These are phyloP conservation scores for Curvularia verruculosa DNA, from an alignment of 2,329 filamentous ascomycete species.

Conservation along the genomic window DNA sequence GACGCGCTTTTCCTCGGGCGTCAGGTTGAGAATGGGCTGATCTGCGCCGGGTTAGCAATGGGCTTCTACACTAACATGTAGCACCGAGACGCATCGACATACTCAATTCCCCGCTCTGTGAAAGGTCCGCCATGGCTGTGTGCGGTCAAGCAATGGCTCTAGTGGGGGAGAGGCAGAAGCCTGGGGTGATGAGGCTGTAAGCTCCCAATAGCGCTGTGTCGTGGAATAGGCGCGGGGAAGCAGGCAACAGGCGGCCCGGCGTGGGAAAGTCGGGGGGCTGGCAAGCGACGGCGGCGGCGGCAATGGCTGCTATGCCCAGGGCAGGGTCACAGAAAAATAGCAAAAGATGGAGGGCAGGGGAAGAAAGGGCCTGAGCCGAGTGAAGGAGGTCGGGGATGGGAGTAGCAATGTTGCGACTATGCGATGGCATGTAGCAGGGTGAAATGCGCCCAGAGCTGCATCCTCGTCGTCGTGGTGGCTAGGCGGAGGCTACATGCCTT, in stretches of 20 bases:
- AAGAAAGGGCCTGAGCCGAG: constrained; percentile 4
- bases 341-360: constrained; percentile 1
- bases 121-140: constrained; percentile 46
- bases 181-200: constrained; percentile 40
- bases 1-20: constrained; percentile 87
- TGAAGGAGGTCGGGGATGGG: constrained; percentile 9
- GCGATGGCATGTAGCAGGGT: constrained; percentile 10
- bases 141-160: constrained; percentile 25
- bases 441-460: constrained; percentile 20
- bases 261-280: constrained; percentile 32
- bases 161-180: constrained; percentile 23
- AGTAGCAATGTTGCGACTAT: constrained; percentile 16
- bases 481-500: constrained; percentile 20
- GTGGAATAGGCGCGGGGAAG: constrained; percentile 37
- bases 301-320: neutral
- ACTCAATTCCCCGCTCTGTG: constrained; percentile 46
- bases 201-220: constrained; percentile 32
- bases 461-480: constrained; percentile 23
- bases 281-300: constrained; percentile 15
- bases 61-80: constrained; percentile 7
- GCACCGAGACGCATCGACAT: constrained; percentile 18
- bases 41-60: constrained; percentile 34
- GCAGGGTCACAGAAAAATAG: constrained; percentile 3
- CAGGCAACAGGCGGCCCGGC: constrained; percentile 31
- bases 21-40: constrained; percentile 76